Evolutionary conservation across 306 rosid genomes (phyloP).

Genomic region (Vigna unguiculata): DNA sequence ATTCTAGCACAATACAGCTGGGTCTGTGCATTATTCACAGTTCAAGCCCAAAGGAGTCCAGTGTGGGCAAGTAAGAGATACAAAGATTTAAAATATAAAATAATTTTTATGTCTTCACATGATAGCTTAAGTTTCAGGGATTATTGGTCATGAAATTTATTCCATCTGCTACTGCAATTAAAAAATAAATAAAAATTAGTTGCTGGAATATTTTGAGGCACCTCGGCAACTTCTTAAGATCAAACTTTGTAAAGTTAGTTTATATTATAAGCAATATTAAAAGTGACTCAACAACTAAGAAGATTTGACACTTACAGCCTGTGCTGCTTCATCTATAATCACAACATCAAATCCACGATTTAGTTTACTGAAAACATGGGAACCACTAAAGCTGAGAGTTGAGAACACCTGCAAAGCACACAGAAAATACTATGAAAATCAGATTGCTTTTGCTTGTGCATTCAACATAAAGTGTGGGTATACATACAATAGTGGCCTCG

Average conservation of each 20-base stretch:
- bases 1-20: no score
- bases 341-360: constrained; percentile 90
- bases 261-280: constrained; percentile 34
- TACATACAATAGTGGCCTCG: constrained; percentile 85
- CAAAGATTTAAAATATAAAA: not conserved
- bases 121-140: not conserved
- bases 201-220: not conserved
- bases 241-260: constrained; percentile 28
- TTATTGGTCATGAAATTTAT: not conserved
- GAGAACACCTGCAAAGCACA: constrained; percentile 84
- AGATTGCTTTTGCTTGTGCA: constrained; percentile 16
- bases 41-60: not conserved
- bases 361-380: constrained; percentile 75
- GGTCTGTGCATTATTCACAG: no score
- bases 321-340: constrained; percentile 98
- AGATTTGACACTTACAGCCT: constrained; percentile 76
- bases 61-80: not conserved
- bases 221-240: constrained; percentile 24
- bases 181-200: not conserved
- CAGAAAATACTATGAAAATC: constrained; percentile 45
- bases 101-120: not conserved
- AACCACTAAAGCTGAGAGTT: constrained; percentile 94
- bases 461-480: constrained; percentile 38
- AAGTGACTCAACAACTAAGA: constrained; percentile 31
- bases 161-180: not conserved